Evolutionary conservation across 345 rosid species (phyloP).

Genomic region (Brassica incana): DNA sequence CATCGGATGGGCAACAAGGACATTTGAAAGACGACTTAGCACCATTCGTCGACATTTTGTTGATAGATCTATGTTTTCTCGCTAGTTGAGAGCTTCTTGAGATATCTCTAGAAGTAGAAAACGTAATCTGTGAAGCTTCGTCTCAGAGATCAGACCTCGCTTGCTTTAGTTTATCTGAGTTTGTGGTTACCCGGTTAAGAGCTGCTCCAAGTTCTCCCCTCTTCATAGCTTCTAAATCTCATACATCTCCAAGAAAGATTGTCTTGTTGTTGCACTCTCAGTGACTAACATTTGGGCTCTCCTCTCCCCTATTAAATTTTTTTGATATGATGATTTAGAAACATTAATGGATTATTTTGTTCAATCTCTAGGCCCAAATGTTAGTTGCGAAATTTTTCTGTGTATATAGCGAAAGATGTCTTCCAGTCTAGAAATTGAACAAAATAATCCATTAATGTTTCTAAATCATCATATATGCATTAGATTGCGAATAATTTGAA

Average conservation of each 20-base stretch:
- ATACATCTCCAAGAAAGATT: constrained; percentile 61
- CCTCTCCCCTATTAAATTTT: not conserved
- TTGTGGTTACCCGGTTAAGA: constrained; percentile 51
- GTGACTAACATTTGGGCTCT: not conserved
- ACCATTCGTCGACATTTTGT: constrained; percentile 72
- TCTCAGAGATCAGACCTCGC: constrained; percentile 62
- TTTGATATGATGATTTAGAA: not conserved
- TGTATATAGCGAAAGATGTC: not conserved
- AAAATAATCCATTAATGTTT: not conserved
- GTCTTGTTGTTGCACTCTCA: constrained; percentile 25
- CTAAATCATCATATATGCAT: not conserved
- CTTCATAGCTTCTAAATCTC: constrained; percentile 61
- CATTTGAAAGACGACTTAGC: constrained; percentile 61
- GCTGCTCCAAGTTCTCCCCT: constrained; percentile 59
- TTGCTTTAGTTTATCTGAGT: constrained; percentile 58
- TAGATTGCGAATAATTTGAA: not conserved
- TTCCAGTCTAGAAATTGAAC: not conserved
- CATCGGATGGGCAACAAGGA: constrained; percentile 67
- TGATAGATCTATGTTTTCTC: constrained; percentile 52
- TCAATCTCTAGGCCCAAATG: not conserved
- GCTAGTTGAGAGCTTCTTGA: constrained; percentile 66
- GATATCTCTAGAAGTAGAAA: constrained; percentile 63
- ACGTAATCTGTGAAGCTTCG: constrained; percentile 65
- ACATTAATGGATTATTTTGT: not conserved
- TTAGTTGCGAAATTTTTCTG: too few species aligned